These are phyloP conservation scores for Marasmius tenuissimus DNA, from an alignment of 1,284 basidiomycete genomes.

Conservation along the genomic window DNA sequence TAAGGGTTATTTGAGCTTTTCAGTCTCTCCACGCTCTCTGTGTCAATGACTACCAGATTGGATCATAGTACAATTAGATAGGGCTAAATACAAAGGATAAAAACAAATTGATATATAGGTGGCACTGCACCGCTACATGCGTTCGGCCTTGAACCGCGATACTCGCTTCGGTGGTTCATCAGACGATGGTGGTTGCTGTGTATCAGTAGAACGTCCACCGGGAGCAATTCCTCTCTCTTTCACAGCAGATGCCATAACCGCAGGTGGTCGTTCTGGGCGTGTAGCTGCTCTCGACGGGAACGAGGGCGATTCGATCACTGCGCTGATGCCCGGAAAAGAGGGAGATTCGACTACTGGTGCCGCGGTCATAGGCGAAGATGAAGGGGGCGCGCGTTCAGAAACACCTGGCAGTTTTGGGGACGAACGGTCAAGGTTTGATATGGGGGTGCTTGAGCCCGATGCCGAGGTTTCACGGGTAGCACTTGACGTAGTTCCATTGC, in stretches of 20 bases:
- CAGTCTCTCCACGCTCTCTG: too few relatives aligned
- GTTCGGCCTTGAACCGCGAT: slow-evolving; percentile 48
- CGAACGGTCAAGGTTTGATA: slow-evolving; percentile 24
- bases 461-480: slow-evolving; percentile 4
- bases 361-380: slow-evolving; percentile 3
- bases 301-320: slow-evolving; percentile 37
- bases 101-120: neutral
- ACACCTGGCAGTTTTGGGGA: slow-evolving; percentile 30
- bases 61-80: too few relatives aligned
- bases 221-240: slow-evolving; percentile 26
- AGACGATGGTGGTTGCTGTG: slow-evolving; percentile 12
- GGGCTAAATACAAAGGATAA: too few relatives aligned
- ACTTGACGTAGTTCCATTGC: slow-evolving; percentile 13
- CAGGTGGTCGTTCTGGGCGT: slow-evolving; percentile 37
- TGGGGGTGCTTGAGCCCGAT: slow-evolving; percentile 25
- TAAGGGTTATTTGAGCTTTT: too few relatives aligned
- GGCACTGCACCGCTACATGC: slow-evolving; percentile 22
- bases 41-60: too few relatives aligned
- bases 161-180: slow-evolving; percentile 31
- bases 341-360: neutral
- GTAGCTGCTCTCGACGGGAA: slow-evolving; percentile 19
- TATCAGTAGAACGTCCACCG: slow-evolving; percentile 3
- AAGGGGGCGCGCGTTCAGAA: slow-evolving; percentile 25
- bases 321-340: slow-evolving; percentile 13
- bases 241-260: slow-evolving; percentile 39